Percentiles rank a stretch among this genome's conserved stretches.
phyloP scores from a whole-genome alignment of 2,329 filamentous ascomycete species.

The Fusarium sp. region DNA sequence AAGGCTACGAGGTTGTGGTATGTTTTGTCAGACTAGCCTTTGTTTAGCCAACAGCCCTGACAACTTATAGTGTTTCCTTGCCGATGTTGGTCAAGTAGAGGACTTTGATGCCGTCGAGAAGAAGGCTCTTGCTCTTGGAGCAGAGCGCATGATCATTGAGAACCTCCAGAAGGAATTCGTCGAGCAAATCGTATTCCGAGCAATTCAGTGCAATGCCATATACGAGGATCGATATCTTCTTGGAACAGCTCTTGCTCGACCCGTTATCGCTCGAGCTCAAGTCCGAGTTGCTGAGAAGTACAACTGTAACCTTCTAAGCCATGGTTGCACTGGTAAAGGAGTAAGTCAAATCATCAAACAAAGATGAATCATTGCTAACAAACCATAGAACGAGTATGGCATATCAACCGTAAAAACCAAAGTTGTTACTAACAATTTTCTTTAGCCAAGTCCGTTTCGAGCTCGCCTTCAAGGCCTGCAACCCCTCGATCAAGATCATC shows the following conservation, averaged over 20 bases:
- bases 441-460: slow-evolving; percentile 55
- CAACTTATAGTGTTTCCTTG: slow-evolving; percentile 57
- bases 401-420: background rate
- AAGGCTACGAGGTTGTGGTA: slow-evolving; percentile 40
- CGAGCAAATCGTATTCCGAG: slow-evolving; percentile 79
- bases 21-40: background rate
- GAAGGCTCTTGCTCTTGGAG: slow-evolving; percentile 66
- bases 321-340: slow-evolving; percentile 72
- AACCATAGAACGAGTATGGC: slow-evolving; percentile 46
- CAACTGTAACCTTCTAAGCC: slow-evolving; percentile 55
- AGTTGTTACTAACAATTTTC: slow-evolving; percentile 10
- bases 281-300: slow-evolving; percentile 51
- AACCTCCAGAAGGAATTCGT: slow-evolving; percentile 79
- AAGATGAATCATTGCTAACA: background rate
- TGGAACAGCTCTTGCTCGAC: slow-evolving; percentile 70
- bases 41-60: background rate
- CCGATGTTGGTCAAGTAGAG: slow-evolving; percentile 75
- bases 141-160: slow-evolving; percentile 60
- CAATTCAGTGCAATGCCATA: slow-evolving; percentile 68
- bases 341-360: slow-evolving; percentile 50
- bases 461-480: slow-evolving; percentile 56
- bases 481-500: slow-evolving; percentile 75
- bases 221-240: slow-evolving; percentile 54
- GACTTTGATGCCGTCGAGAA: slow-evolving; percentile 75
- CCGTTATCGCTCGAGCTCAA: slow-evolving; percentile 70